Base-by-base conservation (phyloP, 306 rosid species). In the Rosa rugosa region DNA sequence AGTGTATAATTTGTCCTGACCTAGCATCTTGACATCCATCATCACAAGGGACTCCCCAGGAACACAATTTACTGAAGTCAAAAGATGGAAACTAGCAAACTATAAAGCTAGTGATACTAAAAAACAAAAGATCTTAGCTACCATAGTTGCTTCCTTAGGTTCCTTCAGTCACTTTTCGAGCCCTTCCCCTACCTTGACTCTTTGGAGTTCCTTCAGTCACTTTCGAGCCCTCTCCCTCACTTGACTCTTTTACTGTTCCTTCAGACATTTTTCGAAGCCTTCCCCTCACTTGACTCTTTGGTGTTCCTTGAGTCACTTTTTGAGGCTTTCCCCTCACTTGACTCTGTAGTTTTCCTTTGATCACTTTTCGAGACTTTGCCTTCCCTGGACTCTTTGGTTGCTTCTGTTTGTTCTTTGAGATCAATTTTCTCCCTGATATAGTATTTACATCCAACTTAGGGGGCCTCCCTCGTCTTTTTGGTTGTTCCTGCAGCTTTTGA, bases 381-480 rank as follows among this genome's bases (percentile, higher is more conserved):
- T 36, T 62, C 68, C 38, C 68, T 27, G 13, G 76, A 23, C 4
- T 25, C 44, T 71, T 50, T 51, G 57, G 31, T 53, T 72, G 31
- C 27, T 10, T 41, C 40, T 11, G 17, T 36, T 38, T 42, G 46
- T 51, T 34, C 47, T 51, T 72, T 53, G 45, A 51, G 20, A 60
- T 72, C 34, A 59, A 10, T 59, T 22, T 23, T 23, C 34, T 56
- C 16, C 27, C 36, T 59, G 65, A 23, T 59, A 5, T 59, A 59
- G 4, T 57, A 22, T 10, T 22, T 59, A 22, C 65, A 59, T 23
- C 31, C 65, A 34, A 72, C 47, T 72, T 72, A 18, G 31, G 17
- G 20, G 76, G 64, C 63, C 76, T 72, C 47, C 47, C 34, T 34
- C 20, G 76, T 47, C 22, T 36, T 36, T 72, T 18, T 34, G 34